A percentile compares a stretch with the other conserved stretches of the same genome.
phyloP scores from a whole-genome alignment of 2,329 filamentous ascomycete genomes.

The Sporothrix mexicana region DNA sequence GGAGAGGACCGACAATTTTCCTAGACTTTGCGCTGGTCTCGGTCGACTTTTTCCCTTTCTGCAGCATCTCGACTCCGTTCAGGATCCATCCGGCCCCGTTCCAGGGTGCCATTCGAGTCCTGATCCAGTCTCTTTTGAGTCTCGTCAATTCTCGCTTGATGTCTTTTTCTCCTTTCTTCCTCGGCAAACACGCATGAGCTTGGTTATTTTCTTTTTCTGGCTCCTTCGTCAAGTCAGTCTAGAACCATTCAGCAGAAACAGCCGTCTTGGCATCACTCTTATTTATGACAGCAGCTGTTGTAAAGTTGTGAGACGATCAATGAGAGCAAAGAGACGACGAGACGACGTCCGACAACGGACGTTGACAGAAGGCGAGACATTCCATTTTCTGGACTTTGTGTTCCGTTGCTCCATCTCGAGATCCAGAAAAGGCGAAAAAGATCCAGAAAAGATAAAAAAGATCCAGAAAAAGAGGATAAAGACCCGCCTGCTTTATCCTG shows the following conservation, averaged over 20 bases:
- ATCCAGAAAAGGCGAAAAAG: too few relatives aligned
- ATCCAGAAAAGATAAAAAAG: too few relatives aligned
- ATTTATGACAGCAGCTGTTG: neutral
- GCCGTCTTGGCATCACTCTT: constrained; percentile 8
- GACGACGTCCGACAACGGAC: neutral
- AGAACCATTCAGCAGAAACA: neutral
- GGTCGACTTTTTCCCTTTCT: neutral
- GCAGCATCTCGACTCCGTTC: neutral
- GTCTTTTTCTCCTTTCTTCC: neutral
- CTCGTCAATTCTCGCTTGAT: neutral
- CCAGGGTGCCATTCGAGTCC: too few relatives aligned
- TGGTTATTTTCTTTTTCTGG: neutral
- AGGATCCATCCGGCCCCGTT: too few relatives aligned
- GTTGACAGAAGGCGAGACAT: neutral
- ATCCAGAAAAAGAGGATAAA: too few relatives aligned
- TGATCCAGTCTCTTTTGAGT: too few relatives aligned
- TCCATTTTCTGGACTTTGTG: too few relatives aligned
- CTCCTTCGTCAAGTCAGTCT: neutral
- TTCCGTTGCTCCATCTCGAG: too few relatives aligned
- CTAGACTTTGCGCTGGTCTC: neutral
- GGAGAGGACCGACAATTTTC: neutral
- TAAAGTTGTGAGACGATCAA: too few relatives aligned
- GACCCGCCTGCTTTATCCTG: too few relatives aligned
- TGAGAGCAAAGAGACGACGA: too few relatives aligned
- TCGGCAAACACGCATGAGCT: neutral